phyloP scores from a whole-genome alignment of 345 rosid genomes.

The Syzygium aromaticum region DNA sequence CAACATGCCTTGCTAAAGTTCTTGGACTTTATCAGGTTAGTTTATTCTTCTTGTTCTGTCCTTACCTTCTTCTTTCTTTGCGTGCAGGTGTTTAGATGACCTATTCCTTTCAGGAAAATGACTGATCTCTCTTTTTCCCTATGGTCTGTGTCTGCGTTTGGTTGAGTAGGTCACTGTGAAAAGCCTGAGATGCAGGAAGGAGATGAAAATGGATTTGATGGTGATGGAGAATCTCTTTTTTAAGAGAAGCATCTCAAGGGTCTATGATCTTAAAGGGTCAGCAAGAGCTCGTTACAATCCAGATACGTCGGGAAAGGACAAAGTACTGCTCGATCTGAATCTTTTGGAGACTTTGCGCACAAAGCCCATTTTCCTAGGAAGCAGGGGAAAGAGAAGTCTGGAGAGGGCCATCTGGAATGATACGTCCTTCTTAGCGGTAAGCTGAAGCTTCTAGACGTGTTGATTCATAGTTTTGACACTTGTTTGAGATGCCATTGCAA shows the following conservation, averaged over 20 bases:
- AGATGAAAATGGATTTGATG: conserved; percentile 87
- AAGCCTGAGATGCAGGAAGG: conserved; percentile 77
- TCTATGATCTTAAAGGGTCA: conserved; percentile 95
- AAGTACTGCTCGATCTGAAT: conserved; percentile 81
- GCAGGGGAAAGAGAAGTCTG: conserved; percentile 86
- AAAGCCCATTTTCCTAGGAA: conserved; percentile 88
- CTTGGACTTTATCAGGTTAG: conserved; percentile 98
- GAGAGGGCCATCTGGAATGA: conserved; percentile 99
- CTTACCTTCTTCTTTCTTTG: neutral
- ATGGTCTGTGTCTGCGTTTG: neutral
- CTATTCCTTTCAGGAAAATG: neutral
- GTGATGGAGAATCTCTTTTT: conserved; percentile 99
- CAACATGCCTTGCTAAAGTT: conserved; percentile 96
- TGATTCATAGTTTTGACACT: neutral
- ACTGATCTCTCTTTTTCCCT: neutral
- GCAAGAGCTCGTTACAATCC: conserved; percentile 73
- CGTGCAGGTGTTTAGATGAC: neutral
- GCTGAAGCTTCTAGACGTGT: conserved; percentile 7
- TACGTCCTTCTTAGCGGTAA: conserved; percentile 84
- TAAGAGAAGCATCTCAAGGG: conserved; percentile 56
- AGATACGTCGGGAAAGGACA: conserved; percentile 67
- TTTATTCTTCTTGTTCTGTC: neutral
- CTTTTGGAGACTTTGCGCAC: conserved; percentile 69
- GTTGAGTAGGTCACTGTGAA: conserved; percentile 63
- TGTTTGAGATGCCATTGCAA: neutral